A percentile compares a stretch with the other conserved stretches of the same genome.
Conservation (phyloP, 371 early-diverging fungal species). For the Dinochytrium kinnereticum region DNA sequence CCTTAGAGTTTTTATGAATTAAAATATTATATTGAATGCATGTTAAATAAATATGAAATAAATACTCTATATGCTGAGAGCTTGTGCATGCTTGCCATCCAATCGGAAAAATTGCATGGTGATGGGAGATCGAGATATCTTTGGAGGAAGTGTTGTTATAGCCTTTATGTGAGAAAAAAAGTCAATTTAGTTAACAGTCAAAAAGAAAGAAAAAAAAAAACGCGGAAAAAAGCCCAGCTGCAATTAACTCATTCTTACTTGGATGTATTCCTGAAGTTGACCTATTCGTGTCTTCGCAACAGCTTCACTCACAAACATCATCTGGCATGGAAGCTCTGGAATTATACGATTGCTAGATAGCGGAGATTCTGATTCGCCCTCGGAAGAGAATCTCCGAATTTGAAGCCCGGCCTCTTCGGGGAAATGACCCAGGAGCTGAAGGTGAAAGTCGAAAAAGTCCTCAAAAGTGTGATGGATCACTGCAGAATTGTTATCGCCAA, state of each 20-base stretch:
- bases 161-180: constrained; percentile 21
- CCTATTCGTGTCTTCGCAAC: constrained; percentile 48
- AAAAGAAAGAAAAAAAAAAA: too few relatives aligned
- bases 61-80: background rate
- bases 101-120: constrained; percentile 51
- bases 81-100: constrained; percentile 45
- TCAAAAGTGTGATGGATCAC: constrained; percentile 49
- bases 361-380: background rate
- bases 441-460: constrained; percentile 59
- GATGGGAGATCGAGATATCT: constrained; percentile 51
- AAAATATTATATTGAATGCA: background rate
- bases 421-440: constrained; percentile 57
- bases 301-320: constrained; percentile 58
- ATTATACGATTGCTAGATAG: constrained; percentile 37
- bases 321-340: constrained; percentile 57
- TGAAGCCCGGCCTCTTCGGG: constrained; percentile 54
- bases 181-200: background rate
- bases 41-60: background rate
- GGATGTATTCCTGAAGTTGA: constrained; percentile 49
- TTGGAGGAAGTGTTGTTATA: constrained; percentile 47
- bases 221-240: too few relatives aligned
- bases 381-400: constrained; percentile 14
- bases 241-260: too few relatives aligned
- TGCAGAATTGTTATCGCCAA: background rate
- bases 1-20: background rate